These are phyloP conservation scores for Cymbopogon citratus DNA, from an alignment of 176 grass and related monocot genomes.

Conservation along the genomic window DNA sequence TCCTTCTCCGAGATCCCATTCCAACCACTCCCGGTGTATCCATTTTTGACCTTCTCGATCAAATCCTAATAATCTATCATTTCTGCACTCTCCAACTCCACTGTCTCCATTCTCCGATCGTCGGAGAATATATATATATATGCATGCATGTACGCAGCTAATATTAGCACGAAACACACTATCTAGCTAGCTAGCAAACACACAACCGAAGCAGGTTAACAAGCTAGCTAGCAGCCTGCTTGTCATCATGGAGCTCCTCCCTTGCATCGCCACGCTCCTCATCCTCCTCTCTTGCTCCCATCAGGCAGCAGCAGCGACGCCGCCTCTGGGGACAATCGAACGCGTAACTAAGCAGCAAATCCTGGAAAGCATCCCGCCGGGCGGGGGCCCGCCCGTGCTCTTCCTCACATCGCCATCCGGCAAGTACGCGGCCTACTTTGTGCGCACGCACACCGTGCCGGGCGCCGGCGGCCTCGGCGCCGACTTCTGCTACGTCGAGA, in stretches of 20 bases:
- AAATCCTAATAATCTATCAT: neutral
- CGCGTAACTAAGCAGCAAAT: slow-evolving; percentile 78
- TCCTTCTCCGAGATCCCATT: neutral
- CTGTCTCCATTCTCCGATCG: neutral
- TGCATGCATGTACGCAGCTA: neutral
- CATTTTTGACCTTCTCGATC: neutral
- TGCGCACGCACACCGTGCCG: slow-evolving; percentile 45
- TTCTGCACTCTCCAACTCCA: neutral
- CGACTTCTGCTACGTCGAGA: slow-evolving; percentile 87
- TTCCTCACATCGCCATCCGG: slow-evolving; percentile 70
- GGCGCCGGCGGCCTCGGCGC: slow-evolving; percentile 70
- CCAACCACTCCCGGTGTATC: neutral
- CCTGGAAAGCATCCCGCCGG: slow-evolving; percentile 53
- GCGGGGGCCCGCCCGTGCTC: slow-evolving; percentile 19
- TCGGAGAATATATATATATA: neutral
- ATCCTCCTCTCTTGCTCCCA: slow-evolving; percentile 11
- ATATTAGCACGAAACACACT: neutral
- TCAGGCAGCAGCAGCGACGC: neutral
- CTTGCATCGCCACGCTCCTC: slow-evolving; percentile 17
- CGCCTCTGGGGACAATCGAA: slow-evolving; percentile 46
- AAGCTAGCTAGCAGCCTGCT: neutral
- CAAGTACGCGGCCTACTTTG: slow-evolving; percentile 59
- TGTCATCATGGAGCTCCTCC: neutral
- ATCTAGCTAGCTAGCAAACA: neutral
- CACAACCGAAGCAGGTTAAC: neutral